phyloP scores from a whole-genome alignment of 805 yeast species.

The Ogataea saltuana region DNA sequence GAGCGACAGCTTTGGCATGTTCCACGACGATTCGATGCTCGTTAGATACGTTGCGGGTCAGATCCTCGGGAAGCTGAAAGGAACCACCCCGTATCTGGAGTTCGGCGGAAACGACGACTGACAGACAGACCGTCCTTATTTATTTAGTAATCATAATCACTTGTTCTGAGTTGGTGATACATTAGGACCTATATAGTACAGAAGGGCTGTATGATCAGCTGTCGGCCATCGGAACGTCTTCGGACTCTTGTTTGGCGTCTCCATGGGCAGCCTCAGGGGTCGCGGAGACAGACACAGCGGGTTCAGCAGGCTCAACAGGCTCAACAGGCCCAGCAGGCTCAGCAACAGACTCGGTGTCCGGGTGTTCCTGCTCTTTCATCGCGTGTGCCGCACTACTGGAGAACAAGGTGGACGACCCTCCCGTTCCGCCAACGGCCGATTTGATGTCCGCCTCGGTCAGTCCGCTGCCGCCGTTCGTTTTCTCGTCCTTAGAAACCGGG shows the following conservation, averaged over 20 bases:
- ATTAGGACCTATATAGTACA: too few relatives aligned
- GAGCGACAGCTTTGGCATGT: slow-evolving; percentile 55
- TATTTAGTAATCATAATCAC: too few relatives aligned
- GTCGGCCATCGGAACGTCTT: slow-evolving; percentile 3
- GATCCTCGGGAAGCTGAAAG: slow-evolving; percentile 54
- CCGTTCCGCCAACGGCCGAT: slow-evolving; percentile 43
- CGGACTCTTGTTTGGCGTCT: neutral
- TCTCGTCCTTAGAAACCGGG: slow-evolving; percentile 11
- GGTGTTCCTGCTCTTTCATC: slow-evolving; percentile 14
- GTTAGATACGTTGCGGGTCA: slow-evolving; percentile 47
- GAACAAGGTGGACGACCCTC: slow-evolving; percentile 31
- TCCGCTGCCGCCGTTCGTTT: slow-evolving; percentile 23
- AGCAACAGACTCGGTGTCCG: too few relatives aligned
- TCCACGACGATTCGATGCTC: slow-evolving; percentile 58
- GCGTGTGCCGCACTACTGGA: slow-evolving; percentile 36
- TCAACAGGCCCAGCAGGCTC: too few relatives aligned
- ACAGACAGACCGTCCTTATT: too few relatives aligned
- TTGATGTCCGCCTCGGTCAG: slow-evolving; percentile 42
- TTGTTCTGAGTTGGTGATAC: too few relatives aligned
- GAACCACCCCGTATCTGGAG: slow-evolving; percentile 44
- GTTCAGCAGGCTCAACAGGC: neutral
- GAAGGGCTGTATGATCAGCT: neutral
- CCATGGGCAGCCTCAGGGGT: neutral
- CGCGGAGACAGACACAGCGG: neutral
- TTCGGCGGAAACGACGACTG: too few relatives aligned